Base-by-base conservation (phyloP, 352 stramenopile species). In the Pythium vanterpoolii region DNA sequence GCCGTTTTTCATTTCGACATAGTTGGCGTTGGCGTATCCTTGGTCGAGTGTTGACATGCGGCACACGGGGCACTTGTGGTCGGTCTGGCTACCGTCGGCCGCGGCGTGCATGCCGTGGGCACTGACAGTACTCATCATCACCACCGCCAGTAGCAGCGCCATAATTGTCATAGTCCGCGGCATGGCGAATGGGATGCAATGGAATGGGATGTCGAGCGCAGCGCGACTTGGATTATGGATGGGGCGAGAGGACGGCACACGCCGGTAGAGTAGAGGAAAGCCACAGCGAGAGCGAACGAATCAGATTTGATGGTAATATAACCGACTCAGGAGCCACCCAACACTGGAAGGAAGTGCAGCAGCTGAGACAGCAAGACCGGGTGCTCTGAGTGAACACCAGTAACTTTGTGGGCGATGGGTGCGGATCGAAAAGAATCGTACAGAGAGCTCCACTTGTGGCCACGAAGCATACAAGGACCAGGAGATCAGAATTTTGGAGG, bases 1-100 rank as follows among this genome's bases (percentile, higher is more conserved):
- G 61, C 83, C 76, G 54, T 83, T 82, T 28, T 85, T 62, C 30
- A 94, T 82, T 40, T 71, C 21, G 34, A 76, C 45, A 18, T 59
- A 76, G 62, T 66, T 68, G 34, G 31, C 54, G 52, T 70, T 69
- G 44, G 65, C 52, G 49, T 71, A 71, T 50, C 64, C 64, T 13
- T 30, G 40, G 21, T 42, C n/a, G 21, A 66, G 31, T 24, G 51
- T 60, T 3, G 59, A 60, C 59, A 76, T 76, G 50, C 68, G 62
- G 50, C 69, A 76, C 9, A 66, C 59, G 53, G 69, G 65, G 24
- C 69, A 76, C 40, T 69, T 62, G 59, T 59, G 44, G 43, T 54
- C 59, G 28, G 33, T 63, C 46, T 46, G 57, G 34, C 43, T 47
- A 8, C 50, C 50, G 40, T 65, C 48, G n/a, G 44, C 53, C 21